Evolutionary conservation across 306 rosid species (phyloP).

Genomic region (Citrullus colocynthis): DNA sequence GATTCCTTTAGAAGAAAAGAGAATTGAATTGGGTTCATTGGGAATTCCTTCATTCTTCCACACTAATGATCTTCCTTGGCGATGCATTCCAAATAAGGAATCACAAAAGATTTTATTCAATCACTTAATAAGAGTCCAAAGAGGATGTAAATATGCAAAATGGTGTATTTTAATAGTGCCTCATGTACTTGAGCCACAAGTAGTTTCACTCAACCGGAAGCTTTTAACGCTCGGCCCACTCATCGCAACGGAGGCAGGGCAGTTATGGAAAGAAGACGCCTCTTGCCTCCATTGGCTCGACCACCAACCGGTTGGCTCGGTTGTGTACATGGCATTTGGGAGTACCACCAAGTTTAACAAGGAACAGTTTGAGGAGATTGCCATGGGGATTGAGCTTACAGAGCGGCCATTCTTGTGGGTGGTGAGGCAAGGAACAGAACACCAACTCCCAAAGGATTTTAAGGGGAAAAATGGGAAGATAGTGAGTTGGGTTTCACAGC

Average conservation of each 20-base stretch:
- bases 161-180: not conserved
- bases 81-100: not conserved
- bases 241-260: not conserved
- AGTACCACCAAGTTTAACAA: not conserved
- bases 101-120: not conserved
- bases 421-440: slow-evolving; percentile 6
- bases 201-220: not conserved
- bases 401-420: slow-evolving; percentile 31
- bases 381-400: slow-evolving; percentile 13
- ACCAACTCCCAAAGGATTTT: not conserved
- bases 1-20: not conserved
- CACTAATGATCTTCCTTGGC: not conserved
- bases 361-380: not conserved
- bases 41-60: not conserved
- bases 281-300: not conserved
- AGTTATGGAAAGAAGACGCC: not conserved
- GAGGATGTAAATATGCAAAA: not conserved
- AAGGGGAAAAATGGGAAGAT: not conserved
- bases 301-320: not conserved
- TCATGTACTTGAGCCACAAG: not conserved
- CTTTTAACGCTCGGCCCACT: not conserved
- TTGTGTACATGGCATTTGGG: not conserved
- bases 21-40: not conserved
- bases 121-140: not conserved
- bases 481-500: slow-evolving; percentile 30